These are phyloP conservation scores for Cercophora samala DNA, from an alignment of 495 filamentous ascomycete species.

Conservation along the genomic window DNA sequence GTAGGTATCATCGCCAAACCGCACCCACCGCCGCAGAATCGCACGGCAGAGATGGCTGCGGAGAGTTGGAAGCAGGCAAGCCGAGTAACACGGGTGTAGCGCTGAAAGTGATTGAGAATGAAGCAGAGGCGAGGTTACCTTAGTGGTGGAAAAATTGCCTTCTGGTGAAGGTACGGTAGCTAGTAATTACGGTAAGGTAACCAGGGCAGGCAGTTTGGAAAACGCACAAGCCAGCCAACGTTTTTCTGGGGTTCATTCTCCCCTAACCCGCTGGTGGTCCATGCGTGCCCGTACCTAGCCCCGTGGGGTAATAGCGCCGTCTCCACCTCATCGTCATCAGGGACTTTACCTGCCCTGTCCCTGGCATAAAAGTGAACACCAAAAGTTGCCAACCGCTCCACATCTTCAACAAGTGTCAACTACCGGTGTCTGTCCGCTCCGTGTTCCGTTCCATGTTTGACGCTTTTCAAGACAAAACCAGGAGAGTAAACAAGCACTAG, in stretches of 20 bases:
- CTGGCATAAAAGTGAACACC: background rate
- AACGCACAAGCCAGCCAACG: background rate
- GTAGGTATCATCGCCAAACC: background rate
- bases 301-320: background rate
- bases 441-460: background rate
- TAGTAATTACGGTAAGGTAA: too few relatives aligned
- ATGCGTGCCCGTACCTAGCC: background rate
- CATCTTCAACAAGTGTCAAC: background rate
- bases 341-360: background rate
- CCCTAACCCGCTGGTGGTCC: background rate
- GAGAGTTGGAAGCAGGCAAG: background rate
- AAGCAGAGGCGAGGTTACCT: too few relatives aligned
- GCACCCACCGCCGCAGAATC: background rate
- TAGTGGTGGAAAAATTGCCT: background rate
- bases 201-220: background rate
- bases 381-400: too few relatives aligned
- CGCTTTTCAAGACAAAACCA: background rate
- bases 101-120: too few relatives aligned
- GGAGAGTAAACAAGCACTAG: background rate
- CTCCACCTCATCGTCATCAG: background rate
- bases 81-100: background rate
- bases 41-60: background rate
- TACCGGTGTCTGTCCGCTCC: background rate
- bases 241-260: slow-evolving; percentile 2
- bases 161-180: too few relatives aligned